Percentiles rank a stretch among this genome's conserved stretches.
These are phyloP conservation scores for Raddia distichophylla DNA, from an alignment of 176 grass and related monocot genomes.

Conservation along the genomic window DNA sequence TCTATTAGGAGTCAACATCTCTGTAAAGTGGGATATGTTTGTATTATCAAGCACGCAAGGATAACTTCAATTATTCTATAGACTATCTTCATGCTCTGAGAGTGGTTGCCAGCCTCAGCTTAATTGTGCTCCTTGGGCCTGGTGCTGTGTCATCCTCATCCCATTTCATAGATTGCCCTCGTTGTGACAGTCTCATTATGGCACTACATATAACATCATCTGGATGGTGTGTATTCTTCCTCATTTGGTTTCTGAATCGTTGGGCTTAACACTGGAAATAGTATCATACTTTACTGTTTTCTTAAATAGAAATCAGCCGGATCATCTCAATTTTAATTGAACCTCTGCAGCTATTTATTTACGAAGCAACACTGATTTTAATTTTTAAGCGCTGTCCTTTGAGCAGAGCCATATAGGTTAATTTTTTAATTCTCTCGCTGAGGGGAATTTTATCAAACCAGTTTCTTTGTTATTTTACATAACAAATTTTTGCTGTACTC, in stretches of 20 bases:
- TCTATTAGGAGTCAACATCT: too few relatives aligned
- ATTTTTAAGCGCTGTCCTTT: not conserved
- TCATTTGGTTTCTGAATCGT: too few relatives aligned
- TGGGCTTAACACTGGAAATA: too few relatives aligned
- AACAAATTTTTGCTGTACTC: not conserved
- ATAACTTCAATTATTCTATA: too few relatives aligned
- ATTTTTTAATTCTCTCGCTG: not conserved
- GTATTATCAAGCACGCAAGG: too few relatives aligned
- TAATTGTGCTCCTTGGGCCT: too few relatives aligned
- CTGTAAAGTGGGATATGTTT: too few relatives aligned
- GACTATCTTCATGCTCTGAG: too few relatives aligned
- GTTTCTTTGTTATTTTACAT: not conserved
- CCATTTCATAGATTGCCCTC: too few relatives aligned
- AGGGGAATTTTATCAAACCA: not conserved
- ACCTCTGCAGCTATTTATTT: not conserved
- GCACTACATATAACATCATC: not conserved
- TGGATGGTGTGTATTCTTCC: not conserved
- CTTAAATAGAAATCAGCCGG: not conserved
- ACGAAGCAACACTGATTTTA: not conserved
- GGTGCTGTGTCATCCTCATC: too few relatives aligned
- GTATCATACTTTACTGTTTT: not conserved
- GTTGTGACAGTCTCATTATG: not conserved
- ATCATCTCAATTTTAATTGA: not conserved
- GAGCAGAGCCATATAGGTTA: not conserved
- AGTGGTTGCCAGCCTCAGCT: too few relatives aligned